Evolutionary conservation across 1,139 yeast genomes (phyloP).

Genomic region (Candida mesenterica): DNA sequence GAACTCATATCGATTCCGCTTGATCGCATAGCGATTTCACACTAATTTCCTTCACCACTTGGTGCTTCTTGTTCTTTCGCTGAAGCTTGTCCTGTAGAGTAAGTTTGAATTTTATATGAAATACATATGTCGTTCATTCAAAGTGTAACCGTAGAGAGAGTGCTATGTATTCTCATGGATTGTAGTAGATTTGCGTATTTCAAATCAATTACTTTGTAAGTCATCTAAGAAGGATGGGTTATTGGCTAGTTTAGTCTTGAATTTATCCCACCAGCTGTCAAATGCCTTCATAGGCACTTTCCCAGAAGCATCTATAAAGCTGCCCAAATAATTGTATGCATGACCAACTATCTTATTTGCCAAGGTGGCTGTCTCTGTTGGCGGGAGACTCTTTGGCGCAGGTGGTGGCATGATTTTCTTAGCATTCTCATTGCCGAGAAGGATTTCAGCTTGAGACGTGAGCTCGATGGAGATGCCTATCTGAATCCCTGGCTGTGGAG

Average conservation of each 20-base stretch:
- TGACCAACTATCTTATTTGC: slow-evolving; percentile 89
- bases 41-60: too few relatives aligned
- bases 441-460: slow-evolving; percentile 53
- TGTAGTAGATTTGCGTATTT: too few relatives aligned
- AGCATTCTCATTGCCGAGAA: slow-evolving; percentile 37
- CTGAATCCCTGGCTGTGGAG: slow-evolving; percentile 34
- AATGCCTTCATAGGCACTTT: slow-evolving; percentile 86
- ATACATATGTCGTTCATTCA: too few relatives aligned
- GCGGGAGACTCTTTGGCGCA: slow-evolving; percentile 17
- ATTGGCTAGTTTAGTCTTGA: slow-evolving; percentile 65
- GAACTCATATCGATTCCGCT: too few relatives aligned
- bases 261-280: slow-evolving; percentile 96
- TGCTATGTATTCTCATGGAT: too few relatives aligned
- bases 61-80: too few relatives aligned
- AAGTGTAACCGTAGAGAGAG: too few relatives aligned
- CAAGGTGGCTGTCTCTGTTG: slow-evolving; percentile 45
- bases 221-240: slow-evolving; percentile 80
- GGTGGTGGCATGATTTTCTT: slow-evolving; percentile 16
- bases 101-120: too few relatives aligned
- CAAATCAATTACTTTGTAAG: slow-evolving; percentile 11
- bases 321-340: slow-evolving; percentile 85
- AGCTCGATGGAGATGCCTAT: slow-evolving; percentile 93
- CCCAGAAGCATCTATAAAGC: slow-evolving; percentile 76
- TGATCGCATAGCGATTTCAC: too few relatives aligned
- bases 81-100: too few relatives aligned